These are phyloP conservation scores for Sporothrix variecibatus DNA, from an alignment of 2,329 filamentous ascomycete genomes.

Conservation along the genomic window DNA sequence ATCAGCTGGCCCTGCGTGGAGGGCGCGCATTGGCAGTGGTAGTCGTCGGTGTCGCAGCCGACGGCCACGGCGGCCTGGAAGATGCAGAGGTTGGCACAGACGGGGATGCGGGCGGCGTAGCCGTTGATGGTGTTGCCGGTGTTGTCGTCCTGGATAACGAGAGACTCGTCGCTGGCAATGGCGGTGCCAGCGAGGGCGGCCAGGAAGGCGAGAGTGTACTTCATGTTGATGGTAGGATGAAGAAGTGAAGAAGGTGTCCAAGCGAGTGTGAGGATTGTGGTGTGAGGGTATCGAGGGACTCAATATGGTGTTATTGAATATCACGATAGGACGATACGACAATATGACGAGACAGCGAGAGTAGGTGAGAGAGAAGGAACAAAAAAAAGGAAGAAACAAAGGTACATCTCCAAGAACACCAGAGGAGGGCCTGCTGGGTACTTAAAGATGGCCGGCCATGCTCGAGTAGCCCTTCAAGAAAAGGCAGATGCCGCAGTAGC, in stretches of 20 bases:
- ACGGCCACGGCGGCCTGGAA: slow-evolving; percentile 27
- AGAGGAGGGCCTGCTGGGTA: slow-evolving; percentile 10
- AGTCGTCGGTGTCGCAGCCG: slow-evolving; percentile 29
- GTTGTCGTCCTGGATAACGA: slow-evolving; percentile 20
- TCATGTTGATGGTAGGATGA: not conserved
- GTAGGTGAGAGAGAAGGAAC: not conserved
- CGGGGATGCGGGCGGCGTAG: slow-evolving; percentile 43
- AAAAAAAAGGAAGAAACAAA: not conserved
- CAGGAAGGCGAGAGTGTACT: not conserved
- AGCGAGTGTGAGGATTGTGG: not conserved
- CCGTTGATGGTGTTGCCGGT: slow-evolving; percentile 40
- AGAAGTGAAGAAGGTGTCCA: not conserved
- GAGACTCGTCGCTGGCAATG: not conserved
- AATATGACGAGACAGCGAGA: not conserved
- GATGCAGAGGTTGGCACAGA: slow-evolving; percentile 31
- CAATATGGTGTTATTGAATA: not conserved
- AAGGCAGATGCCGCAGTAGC: not conserved
- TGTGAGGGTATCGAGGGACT: not conserved
- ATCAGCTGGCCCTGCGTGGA: slow-evolving; percentile 24
- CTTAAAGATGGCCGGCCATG: slow-evolving; percentile 13
- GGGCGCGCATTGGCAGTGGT: slow-evolving; percentile 30
- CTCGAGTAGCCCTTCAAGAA: not conserved
- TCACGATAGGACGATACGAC: not conserved
- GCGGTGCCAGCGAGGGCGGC: not conserved
- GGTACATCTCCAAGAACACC: not conserved